Conservation (phyloP, 345 rosid genomes). For the Populus simonii region DNA sequence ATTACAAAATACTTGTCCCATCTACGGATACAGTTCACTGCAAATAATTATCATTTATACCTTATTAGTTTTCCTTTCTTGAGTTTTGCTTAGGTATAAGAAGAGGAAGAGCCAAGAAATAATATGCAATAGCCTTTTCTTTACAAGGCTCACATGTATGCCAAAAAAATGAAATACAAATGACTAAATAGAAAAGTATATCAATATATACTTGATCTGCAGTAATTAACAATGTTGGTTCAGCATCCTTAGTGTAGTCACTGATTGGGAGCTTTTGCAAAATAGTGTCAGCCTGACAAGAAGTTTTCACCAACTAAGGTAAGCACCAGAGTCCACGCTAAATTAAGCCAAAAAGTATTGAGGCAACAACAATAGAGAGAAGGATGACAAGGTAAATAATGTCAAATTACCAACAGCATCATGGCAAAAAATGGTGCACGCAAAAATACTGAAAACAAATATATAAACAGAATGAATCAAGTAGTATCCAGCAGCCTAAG, state of each 20-base stretch:
- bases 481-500: neutral
- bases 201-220: slow-evolving; percentile 70
- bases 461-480: neutral
- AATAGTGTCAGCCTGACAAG: slow-evolving; percentile 83
- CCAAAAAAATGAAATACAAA: slow-evolving; percentile 3
- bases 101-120: neutral
- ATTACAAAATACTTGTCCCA: slow-evolving; percentile 1
- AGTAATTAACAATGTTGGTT: slow-evolving; percentile 60
- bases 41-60: neutral
- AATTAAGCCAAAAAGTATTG: slow-evolving; percentile 2
- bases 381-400: neutral
- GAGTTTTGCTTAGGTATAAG: too few species aligned
- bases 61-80: neutral
- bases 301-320: slow-evolving; percentile 27
- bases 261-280: slow-evolving; percentile 46
- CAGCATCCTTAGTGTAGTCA: slow-evolving; percentile 48
- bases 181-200: neutral
- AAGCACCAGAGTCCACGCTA: slow-evolving; percentile 20
- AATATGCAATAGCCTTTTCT: neutral
- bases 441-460: neutral
- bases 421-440: neutral
- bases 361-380: neutral
- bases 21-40: neutral
- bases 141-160: neutral
- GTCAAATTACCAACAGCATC: neutral